phyloP scores from a whole-genome alignment of 495 filamentous ascomycete genomes.

The Trichoderma reesei region DNA sequence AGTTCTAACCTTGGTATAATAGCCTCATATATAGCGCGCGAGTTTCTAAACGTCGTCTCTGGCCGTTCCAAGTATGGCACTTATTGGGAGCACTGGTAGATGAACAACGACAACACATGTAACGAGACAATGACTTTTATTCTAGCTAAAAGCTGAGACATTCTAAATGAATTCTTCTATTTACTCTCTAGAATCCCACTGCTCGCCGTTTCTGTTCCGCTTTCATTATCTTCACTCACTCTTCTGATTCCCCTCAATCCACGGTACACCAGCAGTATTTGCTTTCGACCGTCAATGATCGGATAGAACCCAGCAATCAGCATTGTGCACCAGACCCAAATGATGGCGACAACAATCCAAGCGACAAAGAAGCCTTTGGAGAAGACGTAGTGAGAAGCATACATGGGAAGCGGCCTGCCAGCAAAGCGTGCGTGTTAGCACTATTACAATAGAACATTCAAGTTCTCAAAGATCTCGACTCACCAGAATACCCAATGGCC shows the following conservation, averaged over 20 bases:
- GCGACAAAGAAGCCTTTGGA: not conserved
- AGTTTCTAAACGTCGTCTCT: not conserved
- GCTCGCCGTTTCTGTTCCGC: not conserved
- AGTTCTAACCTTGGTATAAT: not conserved
- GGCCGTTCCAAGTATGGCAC: slow-evolving; percentile 5
- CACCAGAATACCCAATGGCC: not conserved
- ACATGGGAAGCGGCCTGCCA: not conserved
- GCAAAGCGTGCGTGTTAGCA: not conserved
- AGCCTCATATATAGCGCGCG: not conserved
- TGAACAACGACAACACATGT: not conserved
- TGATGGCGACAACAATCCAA: not conserved
- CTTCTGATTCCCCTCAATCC: not conserved
- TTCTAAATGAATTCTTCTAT: not conserved
- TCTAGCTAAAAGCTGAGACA: not conserved
- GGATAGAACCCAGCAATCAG: not conserved
- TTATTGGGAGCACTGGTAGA: not conserved
- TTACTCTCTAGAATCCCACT: not conserved
- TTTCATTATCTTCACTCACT: not conserved
- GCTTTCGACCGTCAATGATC: not conserved
- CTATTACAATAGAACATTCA: no score
- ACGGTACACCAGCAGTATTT: not conserved
- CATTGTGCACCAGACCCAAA: not conserved
- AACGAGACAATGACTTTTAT: not conserved
- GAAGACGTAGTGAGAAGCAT: not conserved
- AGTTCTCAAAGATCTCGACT: not conserved